Conservation (phyloP, 164 flowering plant genomes). For the Annona cherimola region DNA sequence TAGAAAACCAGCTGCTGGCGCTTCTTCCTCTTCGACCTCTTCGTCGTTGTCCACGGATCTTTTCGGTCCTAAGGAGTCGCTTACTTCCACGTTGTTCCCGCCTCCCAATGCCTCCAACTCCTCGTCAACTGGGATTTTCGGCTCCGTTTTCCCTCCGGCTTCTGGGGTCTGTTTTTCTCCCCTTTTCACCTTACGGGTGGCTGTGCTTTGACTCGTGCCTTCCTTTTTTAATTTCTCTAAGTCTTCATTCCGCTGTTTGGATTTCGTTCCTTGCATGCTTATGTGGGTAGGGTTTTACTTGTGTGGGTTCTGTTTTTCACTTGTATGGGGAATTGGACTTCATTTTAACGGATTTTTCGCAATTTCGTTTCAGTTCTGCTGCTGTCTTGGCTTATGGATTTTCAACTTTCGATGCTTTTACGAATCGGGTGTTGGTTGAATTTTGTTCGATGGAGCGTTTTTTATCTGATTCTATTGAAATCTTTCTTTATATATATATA, state of each 20-base stretch:
- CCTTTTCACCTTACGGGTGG: not conserved
- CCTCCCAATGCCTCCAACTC: not conserved
- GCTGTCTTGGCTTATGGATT: too few species aligned
- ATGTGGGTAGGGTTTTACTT: not conserved
- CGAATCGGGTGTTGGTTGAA: not conserved
- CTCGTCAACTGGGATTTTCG: conserved; percentile 3
- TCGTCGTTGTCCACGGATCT: conserved; percentile 1
- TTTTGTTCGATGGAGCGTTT: not conserved
- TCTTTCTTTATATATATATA: not conserved
- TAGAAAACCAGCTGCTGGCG: not conserved
- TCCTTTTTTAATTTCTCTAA: not conserved
- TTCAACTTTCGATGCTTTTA: not conserved
- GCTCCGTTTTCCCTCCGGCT: conserved; percentile 1
- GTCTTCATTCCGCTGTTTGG: not conserved
- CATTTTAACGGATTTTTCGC: too few species aligned
- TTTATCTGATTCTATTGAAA: not conserved
- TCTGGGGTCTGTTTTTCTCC: not conserved
- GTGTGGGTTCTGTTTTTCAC: not conserved
- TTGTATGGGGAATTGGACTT: not conserved
- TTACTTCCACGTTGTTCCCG: not conserved
- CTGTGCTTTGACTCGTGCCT: not conserved
- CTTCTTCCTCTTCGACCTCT: not conserved
- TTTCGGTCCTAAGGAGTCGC: conserved; percentile 1
- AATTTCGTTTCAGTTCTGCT: too few species aligned
- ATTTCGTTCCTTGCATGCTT: not conserved